Base-by-base conservation (phyloP, 169 alveolate species). In the Eimeria necatrix region DNA sequence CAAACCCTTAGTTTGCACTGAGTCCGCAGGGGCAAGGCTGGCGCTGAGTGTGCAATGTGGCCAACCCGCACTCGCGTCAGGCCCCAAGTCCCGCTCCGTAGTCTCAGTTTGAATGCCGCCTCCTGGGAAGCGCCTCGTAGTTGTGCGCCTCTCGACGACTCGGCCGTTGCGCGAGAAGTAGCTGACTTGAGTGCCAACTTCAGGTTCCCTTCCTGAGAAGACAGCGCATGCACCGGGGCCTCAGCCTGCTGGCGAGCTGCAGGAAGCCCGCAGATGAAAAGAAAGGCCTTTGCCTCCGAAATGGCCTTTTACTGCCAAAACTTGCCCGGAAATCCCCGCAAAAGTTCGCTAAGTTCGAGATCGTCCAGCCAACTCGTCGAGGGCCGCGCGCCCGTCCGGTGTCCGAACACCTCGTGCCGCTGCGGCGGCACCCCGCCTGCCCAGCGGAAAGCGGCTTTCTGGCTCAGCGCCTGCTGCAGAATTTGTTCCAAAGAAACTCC, bases 81-180 rank as follows among this genome's bases (percentile, higher is more conserved):
- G 73, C 56, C 91, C 91, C 10, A 83, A 48, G 56, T 83, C 91
- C 3, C 91, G 91, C 46, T 83, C 91, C 7, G 91, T 83, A 24
- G 91, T 83, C 56, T 83, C 91, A 0, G 91, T 83, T 26, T 83
- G 73, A 24, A 83, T 59, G 4, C 91, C 91, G 12, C 91, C 91
- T 56, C 91, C 91, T 26, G 91, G 91, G 56, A 83, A 56, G 4
- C 59, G 73, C 68, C 76, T 73, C 49, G 64, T 52, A 12, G 78
- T 83, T 59, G 76, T 83, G n/a, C 59, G 52, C 46, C 91, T 83
- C 76, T 83, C 91, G 48, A 83, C 56, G 14, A 83, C 26, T 16
- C 91, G 12, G 1, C 91, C 91, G 46, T 74, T 74, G 18, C 76
- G 91, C 10, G 76, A 56, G 76, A 48, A 59, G 78, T 83, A 83